phyloP scores from a whole-genome alignment of 257 asterid genomes.

The Solanum tarapatanum region DNA sequence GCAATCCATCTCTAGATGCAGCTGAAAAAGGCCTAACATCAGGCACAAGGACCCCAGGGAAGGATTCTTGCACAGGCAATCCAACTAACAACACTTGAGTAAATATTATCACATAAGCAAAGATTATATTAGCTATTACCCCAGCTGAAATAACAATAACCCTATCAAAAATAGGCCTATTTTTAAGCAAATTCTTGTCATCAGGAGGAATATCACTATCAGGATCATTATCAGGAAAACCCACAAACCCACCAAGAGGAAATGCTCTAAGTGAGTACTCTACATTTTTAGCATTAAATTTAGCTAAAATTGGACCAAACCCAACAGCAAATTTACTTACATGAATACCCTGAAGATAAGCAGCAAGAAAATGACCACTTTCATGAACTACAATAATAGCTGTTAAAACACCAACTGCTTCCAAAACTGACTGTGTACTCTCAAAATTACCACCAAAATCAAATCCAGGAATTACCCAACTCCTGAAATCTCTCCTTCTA shows the following conservation, averaged over 20 bases:
- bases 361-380: conserved; percentile 90
- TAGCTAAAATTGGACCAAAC: conserved; percentile 92
- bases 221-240: conserved; percentile 96
- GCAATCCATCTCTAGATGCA: conserved; percentile 71
- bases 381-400: conserved; percentile 85
- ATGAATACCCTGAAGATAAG: conserved; percentile 87
- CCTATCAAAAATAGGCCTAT: conserved; percentile 79
- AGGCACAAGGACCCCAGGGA: conserved; percentile 92
- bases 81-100: conserved; percentile 78
- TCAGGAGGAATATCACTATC: conserved; percentile 86
- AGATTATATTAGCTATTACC: conserved; percentile 73
- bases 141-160: conserved; percentile 91
- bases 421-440: conserved; percentile 66
- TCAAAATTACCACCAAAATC: conserved; percentile 49
- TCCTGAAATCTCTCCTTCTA: conserved; percentile 21
- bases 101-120: conserved; percentile 68
- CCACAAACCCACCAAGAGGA: conserved; percentile 97
- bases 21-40: conserved; percentile 91
- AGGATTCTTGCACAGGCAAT: conserved; percentile 93
- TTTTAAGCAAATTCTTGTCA: conserved; percentile 72
- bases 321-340: conserved; percentile 97
- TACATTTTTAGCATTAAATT: conserved; percentile 63
- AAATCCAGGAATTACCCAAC: conserved; percentile 50
- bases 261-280: conserved; percentile 91
- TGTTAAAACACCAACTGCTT: conserved; percentile 73